Evolutionary conservation across 495 filamentous ascomycete genomes (phyloP), one percentile per base, ranked within the genome.

Genomic region (Penicillium manginii): DNA sequence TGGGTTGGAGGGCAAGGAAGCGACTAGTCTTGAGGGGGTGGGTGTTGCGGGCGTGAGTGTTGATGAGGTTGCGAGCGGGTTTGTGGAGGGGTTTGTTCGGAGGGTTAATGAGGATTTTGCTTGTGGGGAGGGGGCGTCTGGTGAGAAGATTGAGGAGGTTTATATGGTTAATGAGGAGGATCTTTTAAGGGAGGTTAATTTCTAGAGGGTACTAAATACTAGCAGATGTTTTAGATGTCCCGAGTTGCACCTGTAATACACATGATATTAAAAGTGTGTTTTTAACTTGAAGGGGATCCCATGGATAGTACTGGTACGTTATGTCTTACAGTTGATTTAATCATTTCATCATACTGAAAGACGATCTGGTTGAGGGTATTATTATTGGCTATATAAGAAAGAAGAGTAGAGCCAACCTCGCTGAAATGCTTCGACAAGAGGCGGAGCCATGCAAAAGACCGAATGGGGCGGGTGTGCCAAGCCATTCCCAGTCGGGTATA

Each of bases 1-100:
- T 79, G 94, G 94, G 49, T 61, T 97, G 22, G 87, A 85, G 58
- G 93, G 90, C 45, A 86, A 86, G 73, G 78, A 81, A 59, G 87
- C 88, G 39, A 96, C 92, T 29, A 91, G 82, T 72, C 78, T 96
- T 61, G 69, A 76, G 60, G 73, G 68, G 1, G 57, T 77, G 47
- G 75, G 75, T 0, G 71, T 77, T 10, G 10, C 39, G n/a, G 68
- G 63, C 1, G 64, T 69, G 4, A 32, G 19, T 2, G 39, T 76
- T 52, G 64, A 65, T 51, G 65, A 73, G 53, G 72, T 78, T 52
- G 75, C 77, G n/a, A 61, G 26, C 12, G 49, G 54, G 40, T 80
- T 80, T 70, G 76, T 78, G 53, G 60, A 65, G 42, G 52, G 63
- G 11, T 80, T 80, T 73, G 75, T 78, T 21, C 42, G 50, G 26